Evolutionary conservation across 148 eudicot species (phyloP).

Genomic region (Dianthus caryophyllus): DNA sequence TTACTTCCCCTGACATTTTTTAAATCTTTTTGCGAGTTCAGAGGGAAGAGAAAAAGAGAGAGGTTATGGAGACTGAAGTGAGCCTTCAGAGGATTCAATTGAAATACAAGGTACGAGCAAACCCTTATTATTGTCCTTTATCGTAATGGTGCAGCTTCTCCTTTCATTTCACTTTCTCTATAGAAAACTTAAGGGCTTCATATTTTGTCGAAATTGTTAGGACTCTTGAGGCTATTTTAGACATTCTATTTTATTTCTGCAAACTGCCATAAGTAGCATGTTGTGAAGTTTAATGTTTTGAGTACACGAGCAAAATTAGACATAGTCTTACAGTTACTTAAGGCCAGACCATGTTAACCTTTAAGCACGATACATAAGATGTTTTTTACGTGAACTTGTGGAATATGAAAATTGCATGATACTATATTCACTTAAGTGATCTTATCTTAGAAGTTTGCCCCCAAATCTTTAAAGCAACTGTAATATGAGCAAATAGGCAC

Average conservation of each 20-base stretch:
- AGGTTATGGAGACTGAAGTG: slow-evolving; percentile 84
- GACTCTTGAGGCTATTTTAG: not conserved
- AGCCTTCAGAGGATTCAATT: slow-evolving; percentile 87
- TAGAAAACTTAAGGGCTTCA: not conserved
- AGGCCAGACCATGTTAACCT: not conserved
- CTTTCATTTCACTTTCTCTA: not conserved
- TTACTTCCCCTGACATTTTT: not conserved
- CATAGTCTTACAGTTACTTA: not conserved
- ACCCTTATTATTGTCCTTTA: not conserved
- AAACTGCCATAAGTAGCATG: not conserved
- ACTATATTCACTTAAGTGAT: not conserved
- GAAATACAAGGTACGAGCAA: slow-evolving; percentile 72
- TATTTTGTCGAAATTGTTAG: not conserved
- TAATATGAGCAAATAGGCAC: not conserved
- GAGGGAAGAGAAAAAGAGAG: slow-evolving; percentile 98
- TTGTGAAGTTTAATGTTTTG: not conserved
- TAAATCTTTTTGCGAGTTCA: slow-evolving; percentile 28
- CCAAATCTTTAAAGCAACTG: not conserved
- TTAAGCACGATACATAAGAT: not conserved
- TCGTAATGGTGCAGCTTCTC: slow-evolving; percentile 5
- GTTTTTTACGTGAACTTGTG: not conserved
- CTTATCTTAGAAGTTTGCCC: not conserved
- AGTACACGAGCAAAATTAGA: not conserved
- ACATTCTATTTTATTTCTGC: not conserved
- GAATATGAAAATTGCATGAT: not conserved